phyloP scores from a whole-genome alignment of 148 eudicot species.

The Talinum fruticosum region DNA sequence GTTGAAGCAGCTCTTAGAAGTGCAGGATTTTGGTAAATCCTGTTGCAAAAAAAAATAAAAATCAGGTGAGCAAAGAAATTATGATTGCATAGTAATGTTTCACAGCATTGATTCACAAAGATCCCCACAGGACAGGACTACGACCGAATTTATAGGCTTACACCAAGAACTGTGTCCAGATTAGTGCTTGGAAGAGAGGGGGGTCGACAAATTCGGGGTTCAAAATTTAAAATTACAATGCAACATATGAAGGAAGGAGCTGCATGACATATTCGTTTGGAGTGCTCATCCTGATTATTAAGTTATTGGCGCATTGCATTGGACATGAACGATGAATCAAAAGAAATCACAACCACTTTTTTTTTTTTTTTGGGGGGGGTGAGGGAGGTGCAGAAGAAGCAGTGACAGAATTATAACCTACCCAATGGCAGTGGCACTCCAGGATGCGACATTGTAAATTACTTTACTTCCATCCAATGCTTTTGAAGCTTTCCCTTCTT shows the following conservation, averaged over 20 bases:
- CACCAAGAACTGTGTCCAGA: too few relatives aligned
- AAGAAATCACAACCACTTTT: background rate
- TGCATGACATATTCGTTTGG: background rate
- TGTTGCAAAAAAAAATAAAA: constrained; percentile 19
- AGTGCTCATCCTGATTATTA: background rate
- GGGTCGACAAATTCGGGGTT: too few relatives aligned
- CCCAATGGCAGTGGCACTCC: constrained; percentile 99
- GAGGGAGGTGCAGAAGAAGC: background rate
- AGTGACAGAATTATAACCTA: constrained; percentile 29
- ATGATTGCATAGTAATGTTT: background rate
- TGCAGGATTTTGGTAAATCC: constrained; percentile 97
- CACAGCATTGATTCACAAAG: background rate
- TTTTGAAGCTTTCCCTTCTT: constrained; percentile 92
- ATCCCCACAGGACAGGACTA: background rate
- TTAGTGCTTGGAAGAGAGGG: too few relatives aligned
- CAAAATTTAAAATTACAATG: background rate
- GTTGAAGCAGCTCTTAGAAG: constrained; percentile 79
- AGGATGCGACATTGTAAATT: constrained; percentile 92
- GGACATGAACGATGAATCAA: background rate
- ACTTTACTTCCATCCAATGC: constrained; percentile 96
- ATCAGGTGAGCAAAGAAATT: constrained; percentile 8
- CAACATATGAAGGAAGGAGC: background rate
- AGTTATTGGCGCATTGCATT: background rate
- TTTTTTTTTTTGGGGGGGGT: background rate
- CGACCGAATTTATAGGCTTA: background rate